phyloP scores from a whole-genome alignment of 164 flowering plant species.

The Aristolochia fimbriata region DNA sequence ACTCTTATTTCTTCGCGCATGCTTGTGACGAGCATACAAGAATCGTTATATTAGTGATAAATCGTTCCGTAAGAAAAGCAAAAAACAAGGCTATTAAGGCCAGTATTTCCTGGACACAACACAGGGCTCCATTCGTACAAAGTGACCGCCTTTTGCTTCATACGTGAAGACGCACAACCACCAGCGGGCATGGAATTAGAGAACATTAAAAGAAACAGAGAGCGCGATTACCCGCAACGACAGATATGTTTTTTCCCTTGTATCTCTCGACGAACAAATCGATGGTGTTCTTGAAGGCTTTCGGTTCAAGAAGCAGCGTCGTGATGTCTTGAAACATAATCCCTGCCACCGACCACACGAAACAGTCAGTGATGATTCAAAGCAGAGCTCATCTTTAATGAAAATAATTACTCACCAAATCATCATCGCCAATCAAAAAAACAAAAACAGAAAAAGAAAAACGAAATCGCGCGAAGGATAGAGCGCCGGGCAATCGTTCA shows the following conservation, averaged over 20 bases:
- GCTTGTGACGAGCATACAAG: too few relatives aligned
- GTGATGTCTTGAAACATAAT: conserved; percentile 95
- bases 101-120: too few relatives aligned
- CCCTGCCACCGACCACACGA: conserved; percentile 33
- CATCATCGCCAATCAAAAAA: neutral
- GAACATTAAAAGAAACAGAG: neutral
- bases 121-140: too few relatives aligned
- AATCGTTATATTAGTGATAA: too few relatives aligned
- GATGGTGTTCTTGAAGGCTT: conserved; percentile 79
- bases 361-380: neutral
- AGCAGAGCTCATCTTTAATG: neutral
- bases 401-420: too few relatives aligned
- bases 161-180: neutral
- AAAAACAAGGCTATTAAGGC: too few relatives aligned
- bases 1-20: too few relatives aligned
- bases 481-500: neutral
- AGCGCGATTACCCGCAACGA: conserved; percentile 63
- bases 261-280: conserved; percentile 90
- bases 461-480: neutral
- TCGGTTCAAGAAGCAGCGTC: conserved; percentile 70
- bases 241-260: conserved; percentile 66
- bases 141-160: too few relatives aligned
- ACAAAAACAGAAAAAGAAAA: neutral
- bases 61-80: too few relatives aligned
- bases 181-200: neutral